Evolutionary conservation across 1,139 yeast species (phyloP).

Genomic region (Dujonia santamariae): DNA sequence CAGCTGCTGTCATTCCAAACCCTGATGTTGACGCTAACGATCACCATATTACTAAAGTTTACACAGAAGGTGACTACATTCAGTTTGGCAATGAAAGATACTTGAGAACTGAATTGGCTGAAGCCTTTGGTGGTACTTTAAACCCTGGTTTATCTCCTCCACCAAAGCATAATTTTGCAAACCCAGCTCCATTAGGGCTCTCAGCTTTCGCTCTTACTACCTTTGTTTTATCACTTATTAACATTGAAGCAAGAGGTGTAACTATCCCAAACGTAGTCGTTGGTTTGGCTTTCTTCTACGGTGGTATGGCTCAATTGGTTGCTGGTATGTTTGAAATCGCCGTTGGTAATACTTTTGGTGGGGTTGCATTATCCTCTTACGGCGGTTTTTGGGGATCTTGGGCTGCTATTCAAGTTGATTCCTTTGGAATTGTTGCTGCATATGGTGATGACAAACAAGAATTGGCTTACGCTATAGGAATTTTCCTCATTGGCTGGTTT

Average conservation of each 20-base stretch:
- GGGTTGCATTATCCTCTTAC: conserved; percentile 73
- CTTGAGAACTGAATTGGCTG: conserved; percentile 53
- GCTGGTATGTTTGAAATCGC: conserved; percentile 81
- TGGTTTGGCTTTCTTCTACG: conserved; percentile 81
- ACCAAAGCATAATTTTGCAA: conserved; percentile 72
- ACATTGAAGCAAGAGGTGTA: conserved; percentile 35
- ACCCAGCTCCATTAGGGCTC: conserved; percentile 87
- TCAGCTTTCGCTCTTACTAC: conserved; percentile 84
- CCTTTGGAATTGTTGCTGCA: conserved; percentile 69
- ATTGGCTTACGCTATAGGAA: conserved; percentile 57
- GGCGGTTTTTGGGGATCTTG: conserved; percentile 91
- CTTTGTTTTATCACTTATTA: conserved; percentile 66
- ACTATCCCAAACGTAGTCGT: conserved; percentile 35
- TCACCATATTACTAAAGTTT: conserved; percentile 22
- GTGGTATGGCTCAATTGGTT: conserved; percentile 71
- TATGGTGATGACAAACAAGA: conserved; percentile 39
- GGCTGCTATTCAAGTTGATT: conserved; percentile 68
- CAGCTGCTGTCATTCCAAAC: not conserved
- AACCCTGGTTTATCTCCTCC: conserved; percentile 65
- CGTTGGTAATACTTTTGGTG: conserved; percentile 87
- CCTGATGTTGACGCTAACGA: conserved; percentile 8
- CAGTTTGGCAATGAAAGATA: conserved; percentile 73
- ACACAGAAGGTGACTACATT: conserved; percentile 54
- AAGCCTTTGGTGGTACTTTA: conserved; percentile 75
- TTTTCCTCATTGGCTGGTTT: conserved; percentile 75